These are phyloP conservation scores for Fomitopsis palustris DNA, from an alignment of 1,284 basidiomycete species.

Conservation along the genomic window DNA sequence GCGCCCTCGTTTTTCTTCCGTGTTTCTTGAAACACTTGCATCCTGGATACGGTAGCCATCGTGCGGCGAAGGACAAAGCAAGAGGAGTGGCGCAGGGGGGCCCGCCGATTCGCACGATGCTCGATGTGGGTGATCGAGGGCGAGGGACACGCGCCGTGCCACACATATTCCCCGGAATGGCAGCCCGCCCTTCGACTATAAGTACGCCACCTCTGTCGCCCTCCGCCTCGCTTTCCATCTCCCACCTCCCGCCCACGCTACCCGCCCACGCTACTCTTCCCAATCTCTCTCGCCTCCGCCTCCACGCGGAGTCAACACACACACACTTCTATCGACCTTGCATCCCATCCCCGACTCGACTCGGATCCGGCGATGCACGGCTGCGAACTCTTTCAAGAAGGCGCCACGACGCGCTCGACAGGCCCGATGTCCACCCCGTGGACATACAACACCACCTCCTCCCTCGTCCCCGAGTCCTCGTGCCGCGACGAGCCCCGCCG, in stretches of 20 bases:
- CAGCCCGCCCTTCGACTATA: neutral
- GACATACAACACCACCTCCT: neutral
- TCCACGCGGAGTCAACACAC: neutral
- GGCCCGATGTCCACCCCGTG: neutral
- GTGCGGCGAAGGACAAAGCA: neutral
- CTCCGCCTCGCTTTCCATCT: neutral
- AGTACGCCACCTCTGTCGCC: neutral
- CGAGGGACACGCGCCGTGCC: neutral
- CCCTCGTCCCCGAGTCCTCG: neutral
- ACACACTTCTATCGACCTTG: neutral
- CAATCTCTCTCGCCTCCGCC: neutral
- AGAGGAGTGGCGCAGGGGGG: neutral
- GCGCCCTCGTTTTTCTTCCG: too few relatives aligned
- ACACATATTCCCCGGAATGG: neutral
- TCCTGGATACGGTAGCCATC: neutral
- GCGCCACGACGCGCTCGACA: neutral
- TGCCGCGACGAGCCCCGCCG: neutral
- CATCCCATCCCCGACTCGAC: neutral
- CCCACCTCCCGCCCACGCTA: neutral
- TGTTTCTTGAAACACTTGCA: neutral
- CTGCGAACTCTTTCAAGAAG: neutral
- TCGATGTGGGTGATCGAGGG: slow-evolving; percentile 1
- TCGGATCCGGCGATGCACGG: neutral
- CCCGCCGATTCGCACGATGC: neutral
- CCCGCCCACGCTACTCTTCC: neutral